Evolutionary conservation across 2,329 filamentous ascomycete genomes (phyloP), one percentile per base, ranked within the genome.

Genomic region (Zasmidium angulare): DNA sequence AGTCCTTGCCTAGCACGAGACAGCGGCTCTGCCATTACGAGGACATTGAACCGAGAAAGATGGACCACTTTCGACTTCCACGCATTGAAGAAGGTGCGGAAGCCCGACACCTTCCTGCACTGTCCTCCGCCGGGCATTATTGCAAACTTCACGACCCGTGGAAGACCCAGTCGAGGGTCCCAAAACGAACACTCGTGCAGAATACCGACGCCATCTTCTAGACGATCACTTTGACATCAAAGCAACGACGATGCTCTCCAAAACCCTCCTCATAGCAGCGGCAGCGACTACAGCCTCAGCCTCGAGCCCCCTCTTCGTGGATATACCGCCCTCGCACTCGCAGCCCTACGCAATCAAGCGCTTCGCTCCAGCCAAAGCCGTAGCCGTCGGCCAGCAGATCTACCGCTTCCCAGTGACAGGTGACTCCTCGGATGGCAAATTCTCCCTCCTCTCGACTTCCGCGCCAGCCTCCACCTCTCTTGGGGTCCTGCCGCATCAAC

Each of bases 321-420:
- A 58, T 29, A 46, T 43, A 46, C 50, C 56, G 14, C 56, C 56
- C 7, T 36, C 29, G 29, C 23, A 54, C 20, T 51, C 53, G 26
- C 29, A 51, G 21, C 50, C 56, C 22, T 58, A 58, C 50, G 56
- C 20, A 2, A 58, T 58, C 10, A 51, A 58, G 23, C 56, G 53
- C 23, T 54, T 54, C n/a, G 56, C 56, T 4, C 53, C 53, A 21
- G 56, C 56, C 19, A 50, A 58, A 36, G 56, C 56, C 7, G 50
- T 58, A 20, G 53, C 51, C 12, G 53, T 58, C 26, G 56, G 56
- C 20, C 21, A 51, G 29, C 50, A 58, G 22, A 58, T 51, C 1
- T 58, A 50, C 24, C 50, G 56, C 23, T 58, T 58, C 24, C 56
- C 50, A 11, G 26, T 58, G 26, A 58, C 56, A n/a, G 56, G 56